Percentiles rank a stretch among this genome's conserved stretches.
Evolutionary conservation across 441 rosid genomes (phyloP).

Genomic region (Euphorbia corollata): DNA sequence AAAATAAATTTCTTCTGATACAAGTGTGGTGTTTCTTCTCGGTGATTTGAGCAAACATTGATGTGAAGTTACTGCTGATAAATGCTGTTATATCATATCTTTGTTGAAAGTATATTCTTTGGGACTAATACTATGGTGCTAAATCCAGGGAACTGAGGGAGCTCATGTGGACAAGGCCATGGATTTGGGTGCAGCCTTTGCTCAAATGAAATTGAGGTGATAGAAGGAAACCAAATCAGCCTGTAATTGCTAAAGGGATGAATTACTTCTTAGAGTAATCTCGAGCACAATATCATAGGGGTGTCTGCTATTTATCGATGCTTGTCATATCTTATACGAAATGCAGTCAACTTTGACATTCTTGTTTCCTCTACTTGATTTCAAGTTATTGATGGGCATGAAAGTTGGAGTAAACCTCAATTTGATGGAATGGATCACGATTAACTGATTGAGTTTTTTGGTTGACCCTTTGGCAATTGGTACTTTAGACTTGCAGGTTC

Average conservation of each 20-base stretch:
- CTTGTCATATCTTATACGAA: not conserved
- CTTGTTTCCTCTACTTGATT: not conserved
- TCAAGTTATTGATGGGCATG: not conserved
- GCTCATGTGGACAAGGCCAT: conserved; percentile 59
- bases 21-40: too few species aligned
- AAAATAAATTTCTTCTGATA: too few species aligned
- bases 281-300: too few species aligned
- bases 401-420: not conserved
- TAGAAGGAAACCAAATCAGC: too few species aligned
- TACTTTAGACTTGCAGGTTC: too few species aligned
- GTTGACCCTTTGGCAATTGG: too few species aligned
- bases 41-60: not conserved
- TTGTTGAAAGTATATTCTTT: not conserved
- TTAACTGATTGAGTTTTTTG: too few species aligned
- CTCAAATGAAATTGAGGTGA: conserved; percentile 65
- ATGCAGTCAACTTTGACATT: not conserved
- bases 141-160: conserved; percentile 77
- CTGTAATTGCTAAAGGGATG: too few species aligned
- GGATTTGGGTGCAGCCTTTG: conserved; percentile 60
- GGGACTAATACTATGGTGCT: not conserved
- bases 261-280: too few species aligned
- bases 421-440: too few species aligned
- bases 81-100: not conserved
- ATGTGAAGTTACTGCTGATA: not conserved
- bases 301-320: not conserved